Base-by-base conservation (phyloP, 495 filamentous ascomycete genomes). In the Xylaria cubensis region DNA sequence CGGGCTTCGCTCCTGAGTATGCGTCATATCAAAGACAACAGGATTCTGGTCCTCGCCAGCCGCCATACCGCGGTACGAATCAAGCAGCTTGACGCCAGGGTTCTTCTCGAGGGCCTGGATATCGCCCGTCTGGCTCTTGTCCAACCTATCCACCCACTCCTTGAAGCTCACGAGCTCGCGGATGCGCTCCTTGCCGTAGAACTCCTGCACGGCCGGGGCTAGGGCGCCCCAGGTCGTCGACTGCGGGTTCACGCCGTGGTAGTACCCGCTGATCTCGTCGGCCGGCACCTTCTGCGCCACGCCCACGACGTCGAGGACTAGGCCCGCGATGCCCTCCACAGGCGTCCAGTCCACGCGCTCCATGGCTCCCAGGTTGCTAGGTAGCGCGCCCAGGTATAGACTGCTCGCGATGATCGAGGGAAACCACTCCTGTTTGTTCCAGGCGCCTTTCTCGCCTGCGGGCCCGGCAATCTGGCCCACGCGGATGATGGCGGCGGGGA, bases 391-490 rank as follows among this genome's bases (percentile, higher is more conserved):
- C 0, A 88, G 71, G 51, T 84, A 79, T 13, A 82, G 75, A 29
- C 80, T 84, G 41, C 80, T 84, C 0, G 81, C 83, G 66, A 88
- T 69, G 61, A 87, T 75, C 36, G 79, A 82, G 0, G 89, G 90
- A 4, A 92, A 79, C 88, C 88, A 91, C 66, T 91, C 90, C 26
- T 85, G 77, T 53, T 72, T 76, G 72, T 87, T 89, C 89, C 89
- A 92, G 17, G 77, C 71, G 1, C 86, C 84, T 1, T 74, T 70
- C 36, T 80, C 78, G 12, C 78, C 73, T 19, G 72, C 76, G 0
- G 90, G 86, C 0, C 90, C 89, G 0, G 76, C 85, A 64, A 91
- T 85, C 74, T 91, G 89, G 0, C 90, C 89, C 1, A 90, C 84
- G 0, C 90, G 84, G 67, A 84, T 80, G 19, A 90, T 77, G 1